phyloP scores from a whole-genome alignment of 2,329 filamentous ascomycete genomes.

The Pezicula carpinea region DNA sequence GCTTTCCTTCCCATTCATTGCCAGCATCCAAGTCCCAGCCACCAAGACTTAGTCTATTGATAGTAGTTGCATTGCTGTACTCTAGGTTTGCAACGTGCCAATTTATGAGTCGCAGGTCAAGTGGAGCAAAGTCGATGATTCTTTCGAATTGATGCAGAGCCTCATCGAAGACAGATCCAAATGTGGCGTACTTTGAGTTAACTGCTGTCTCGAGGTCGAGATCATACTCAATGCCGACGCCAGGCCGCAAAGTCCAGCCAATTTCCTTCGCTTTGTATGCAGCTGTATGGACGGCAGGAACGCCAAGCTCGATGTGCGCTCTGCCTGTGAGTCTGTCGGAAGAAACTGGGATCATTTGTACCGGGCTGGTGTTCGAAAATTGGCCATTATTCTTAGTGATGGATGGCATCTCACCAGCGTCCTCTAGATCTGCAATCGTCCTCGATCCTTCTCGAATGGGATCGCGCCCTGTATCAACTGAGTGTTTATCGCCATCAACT shows the following conservation, averaged over 20 bases:
- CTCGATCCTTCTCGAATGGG: slow-evolving; percentile 63
- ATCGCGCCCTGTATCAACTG: slow-evolving; percentile 81
- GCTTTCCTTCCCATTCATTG: slow-evolving; percentile 94
- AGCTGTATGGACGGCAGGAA: slow-evolving; percentile 65
- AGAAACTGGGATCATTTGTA: slow-evolving; percentile 58
- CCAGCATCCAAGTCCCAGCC: slow-evolving; percentile 97
- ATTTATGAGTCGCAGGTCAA: slow-evolving; percentile 87
- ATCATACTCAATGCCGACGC: slow-evolving; percentile 57
- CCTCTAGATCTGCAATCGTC: slow-evolving; percentile 70
- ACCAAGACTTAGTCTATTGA: slow-evolving; percentile 79
- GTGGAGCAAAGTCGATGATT: slow-evolving; percentile 76
- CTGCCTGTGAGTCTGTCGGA: slow-evolving; percentile 67
- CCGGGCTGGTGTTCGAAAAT: slow-evolving; percentile 22
- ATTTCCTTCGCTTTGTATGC: slow-evolving; percentile 73
- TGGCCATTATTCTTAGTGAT: slow-evolving; percentile 39
- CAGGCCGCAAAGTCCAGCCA: slow-evolving; percentile 73
- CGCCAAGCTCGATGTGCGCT: slow-evolving; percentile 66
- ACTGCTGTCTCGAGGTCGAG: slow-evolving; percentile 67
- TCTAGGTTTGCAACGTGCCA: slow-evolving; percentile 99
- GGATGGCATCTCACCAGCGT: slow-evolving; percentile 58
- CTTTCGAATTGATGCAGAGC: slow-evolving; percentile 84
- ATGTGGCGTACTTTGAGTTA: slow-evolving; percentile 59
- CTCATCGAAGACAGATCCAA: slow-evolving; percentile 88
- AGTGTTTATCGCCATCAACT: slow-evolving; percentile 74
- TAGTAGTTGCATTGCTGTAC: slow-evolving; percentile 90